These are phyloP conservation scores for Brettanomyces sp. DNA, from an alignment of 805 yeast species.

Conservation along the genomic window DNA sequence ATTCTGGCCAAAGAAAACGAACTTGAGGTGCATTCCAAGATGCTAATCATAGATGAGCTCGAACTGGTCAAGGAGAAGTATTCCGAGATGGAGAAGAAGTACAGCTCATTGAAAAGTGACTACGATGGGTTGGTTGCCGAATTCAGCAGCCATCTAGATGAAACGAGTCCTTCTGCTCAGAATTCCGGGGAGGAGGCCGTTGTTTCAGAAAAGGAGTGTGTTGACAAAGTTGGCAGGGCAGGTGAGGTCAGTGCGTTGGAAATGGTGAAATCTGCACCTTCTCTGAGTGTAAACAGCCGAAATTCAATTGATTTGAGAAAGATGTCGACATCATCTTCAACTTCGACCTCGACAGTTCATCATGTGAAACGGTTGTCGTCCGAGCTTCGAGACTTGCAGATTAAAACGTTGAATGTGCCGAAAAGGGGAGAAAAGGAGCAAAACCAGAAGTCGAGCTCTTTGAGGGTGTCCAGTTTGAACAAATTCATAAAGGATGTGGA, in stretches of 20 bases:
- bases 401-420: not conserved
- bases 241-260: not conserved
- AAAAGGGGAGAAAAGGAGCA: not conserved
- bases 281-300: not conserved
- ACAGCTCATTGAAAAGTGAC: conserved; percentile 19
- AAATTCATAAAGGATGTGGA: conserved; percentile 18
- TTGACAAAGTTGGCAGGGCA: not conserved
- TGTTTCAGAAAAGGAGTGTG: not conserved
- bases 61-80: conserved; percentile 36
- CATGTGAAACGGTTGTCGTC: not conserved
- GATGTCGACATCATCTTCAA: not conserved
- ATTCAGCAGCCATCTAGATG: conserved; percentile 4
- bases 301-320: not conserved
- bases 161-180: not conserved
- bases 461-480: conserved; percentile 12
- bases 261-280: not conserved
- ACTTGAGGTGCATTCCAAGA: conserved; percentile 42
- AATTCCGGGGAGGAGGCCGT: conserved; percentile 1
- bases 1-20: conserved; percentile 42
- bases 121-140: conserved; percentile 21
- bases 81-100: conserved; percentile 18
- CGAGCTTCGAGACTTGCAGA: not conserved
- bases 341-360: not conserved
- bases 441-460: not conserved
- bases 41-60: conserved; percentile 44